These are phyloP conservation scores for Corylus americana DNA, from an alignment of 306 rosid genomes.

Conservation along the genomic window DNA sequence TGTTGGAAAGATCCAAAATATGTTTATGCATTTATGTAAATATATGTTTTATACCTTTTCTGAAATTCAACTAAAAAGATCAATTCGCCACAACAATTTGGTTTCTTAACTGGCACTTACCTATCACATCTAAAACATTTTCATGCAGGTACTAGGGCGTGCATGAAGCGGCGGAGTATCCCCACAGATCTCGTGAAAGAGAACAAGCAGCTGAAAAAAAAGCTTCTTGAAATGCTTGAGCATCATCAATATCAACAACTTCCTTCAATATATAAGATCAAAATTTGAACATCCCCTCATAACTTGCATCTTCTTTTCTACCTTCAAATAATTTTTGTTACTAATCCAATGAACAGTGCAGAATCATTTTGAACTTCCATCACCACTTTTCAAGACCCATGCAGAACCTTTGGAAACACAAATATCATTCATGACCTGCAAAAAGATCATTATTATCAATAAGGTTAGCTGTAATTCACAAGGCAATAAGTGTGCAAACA, in stretches of 20 bases:
- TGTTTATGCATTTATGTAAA: not conserved
- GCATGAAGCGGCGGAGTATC: not conserved
- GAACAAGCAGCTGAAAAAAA: not conserved
- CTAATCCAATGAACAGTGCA: constrained; percentile 6
- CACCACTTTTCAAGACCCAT: constrained; percentile 72
- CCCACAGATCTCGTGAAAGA: not conserved
- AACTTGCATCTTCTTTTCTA: not conserved
- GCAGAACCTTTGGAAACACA: constrained; percentile 64
- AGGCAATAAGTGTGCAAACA: not conserved
- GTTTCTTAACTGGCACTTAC: not conserved
- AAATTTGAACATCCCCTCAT: not conserved
- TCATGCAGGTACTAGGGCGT: not conserved
- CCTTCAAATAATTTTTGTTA: not conserved
- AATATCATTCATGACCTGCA: constrained; percentile 78
- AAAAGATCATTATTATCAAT: not conserved
- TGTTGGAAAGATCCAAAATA: not conserved
- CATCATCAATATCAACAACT: not conserved
- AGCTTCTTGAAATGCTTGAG: not conserved
- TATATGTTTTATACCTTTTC: not conserved
- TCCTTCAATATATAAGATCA: not conserved
- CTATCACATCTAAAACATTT: not conserved
- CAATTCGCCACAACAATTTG: not conserved
- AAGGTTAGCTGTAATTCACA: not conserved
- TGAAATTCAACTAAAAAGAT: not conserved
- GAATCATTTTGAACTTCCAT: constrained; percentile 46